These are phyloP conservation scores for Fraxinus ornus DNA, from an alignment of 305 asterid genomes.

Conservation along the genomic window DNA sequence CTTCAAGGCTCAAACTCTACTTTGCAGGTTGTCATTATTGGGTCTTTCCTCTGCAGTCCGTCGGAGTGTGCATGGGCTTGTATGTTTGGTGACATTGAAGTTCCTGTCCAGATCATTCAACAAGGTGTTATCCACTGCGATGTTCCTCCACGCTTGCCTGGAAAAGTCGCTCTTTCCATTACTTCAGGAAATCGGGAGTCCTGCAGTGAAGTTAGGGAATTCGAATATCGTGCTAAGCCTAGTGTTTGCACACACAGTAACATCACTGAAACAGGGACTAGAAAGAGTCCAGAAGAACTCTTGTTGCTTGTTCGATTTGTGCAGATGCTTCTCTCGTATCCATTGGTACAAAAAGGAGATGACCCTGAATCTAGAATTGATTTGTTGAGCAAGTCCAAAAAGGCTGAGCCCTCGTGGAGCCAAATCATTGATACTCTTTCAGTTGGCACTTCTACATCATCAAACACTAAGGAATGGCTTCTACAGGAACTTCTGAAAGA, in stretches of 20 bases:
- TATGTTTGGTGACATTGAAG: conserved; percentile 94
- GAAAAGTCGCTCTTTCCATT: conserved; percentile 73
- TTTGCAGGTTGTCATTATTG: conserved; percentile 78
- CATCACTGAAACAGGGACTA: conserved; percentile 46
- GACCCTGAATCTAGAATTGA: conserved; percentile 43
- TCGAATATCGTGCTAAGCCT: conserved; percentile 69
- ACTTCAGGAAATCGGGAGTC: conserved; percentile 81
- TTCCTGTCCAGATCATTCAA: conserved; percentile 79
- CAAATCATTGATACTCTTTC: conserved; percentile 62
- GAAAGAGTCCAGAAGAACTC: conserved; percentile 63
- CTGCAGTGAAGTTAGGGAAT: conserved; percentile 87
- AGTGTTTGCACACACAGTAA: conserved; percentile 33
- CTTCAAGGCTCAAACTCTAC: conserved; percentile 4
- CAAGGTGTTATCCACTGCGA: conserved; percentile 84
- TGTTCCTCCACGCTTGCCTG: conserved; percentile 74
- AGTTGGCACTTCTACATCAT: conserved; percentile 55
- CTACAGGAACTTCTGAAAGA: conserved; percentile 83
- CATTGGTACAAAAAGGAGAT: conserved; percentile 37
- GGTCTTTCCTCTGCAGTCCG: conserved; percentile 81
- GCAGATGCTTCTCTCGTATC: conserved; percentile 69
- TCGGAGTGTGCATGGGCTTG: conserved; percentile 75
- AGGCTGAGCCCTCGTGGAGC: conserved; percentile 62
- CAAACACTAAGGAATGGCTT: conserved; percentile 70
- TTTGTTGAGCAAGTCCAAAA: conserved; percentile 44
- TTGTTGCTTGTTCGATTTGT: conserved; percentile 73